Base-by-base conservation (phyloP, 345 rosid species). In the Boechera divaricarpa region DNA sequence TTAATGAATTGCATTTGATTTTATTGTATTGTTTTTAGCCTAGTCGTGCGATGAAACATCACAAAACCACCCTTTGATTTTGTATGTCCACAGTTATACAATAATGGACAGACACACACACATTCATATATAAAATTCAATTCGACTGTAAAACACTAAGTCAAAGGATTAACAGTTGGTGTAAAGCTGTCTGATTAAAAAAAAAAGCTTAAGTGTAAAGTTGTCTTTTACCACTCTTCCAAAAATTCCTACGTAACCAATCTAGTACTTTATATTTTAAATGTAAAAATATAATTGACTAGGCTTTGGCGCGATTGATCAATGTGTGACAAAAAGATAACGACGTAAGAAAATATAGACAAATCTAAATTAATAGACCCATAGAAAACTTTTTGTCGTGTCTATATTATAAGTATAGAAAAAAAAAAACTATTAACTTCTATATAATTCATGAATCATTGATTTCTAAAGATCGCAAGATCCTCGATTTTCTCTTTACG, bases 221-320 rank as follows among this genome's bases (percentile, higher is more conserved):
- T 33, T 77, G 77, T 64, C 77, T 77, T 70, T 70, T 71, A 77
- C 72, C 45, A 36, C 36, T 71, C 61, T 49, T 63, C 67, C 61
- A 56, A 70, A 33, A 41, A 3, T 24, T 32, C 67, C 54, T 6
- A 45, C 45, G 10, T 44, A 63, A 45, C 36, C 18, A 44, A 21
- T 13, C 6, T 52, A 64, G 11, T 18, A 49, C 28, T 24, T 29
- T 39, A 52, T 62, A 49, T 24, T 26, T 33, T 0, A 16, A 36
- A 52, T 11, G n/a, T 24, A 32, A 36, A 67, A 51, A 67, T 12
- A 52, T 41, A 24, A 9, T 54, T 9, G 15, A 53, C 6, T 24
- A 21, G 13, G 56, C 12, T 21, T 4, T 51, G 56, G 13, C 31
- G 42, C 9, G 56, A 21, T 51, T 18, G 29, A 21, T 21, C 31